Conservation (phyloP, 441 rosid genomes). For the Brassica hybrid region DNA sequence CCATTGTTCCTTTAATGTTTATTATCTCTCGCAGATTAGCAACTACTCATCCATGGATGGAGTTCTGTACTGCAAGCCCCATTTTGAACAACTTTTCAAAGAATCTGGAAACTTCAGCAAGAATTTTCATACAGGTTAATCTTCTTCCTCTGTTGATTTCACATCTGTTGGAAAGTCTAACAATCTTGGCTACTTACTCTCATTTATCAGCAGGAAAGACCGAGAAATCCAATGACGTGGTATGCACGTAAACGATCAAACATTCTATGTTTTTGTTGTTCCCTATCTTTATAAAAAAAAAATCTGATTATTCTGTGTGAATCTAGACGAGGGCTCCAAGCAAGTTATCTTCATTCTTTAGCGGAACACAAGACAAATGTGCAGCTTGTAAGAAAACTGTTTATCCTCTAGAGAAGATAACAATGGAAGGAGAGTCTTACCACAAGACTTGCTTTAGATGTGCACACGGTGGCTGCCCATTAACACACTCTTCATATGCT, state of each 20-base stretch:
- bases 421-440: slow-evolving; percentile 88
- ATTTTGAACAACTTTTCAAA: slow-evolving; percentile 95
- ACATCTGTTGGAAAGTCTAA: slow-evolving; percentile 2
- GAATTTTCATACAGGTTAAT: slow-evolving; percentile 87
- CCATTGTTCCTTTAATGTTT: neutral
- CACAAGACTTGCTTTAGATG: slow-evolving; percentile 96
- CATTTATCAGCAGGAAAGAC: slow-evolving; percentile 33
- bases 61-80: slow-evolving; percentile 87
- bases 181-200: neutral
- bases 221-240: slow-evolving; percentile 34
- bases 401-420: slow-evolving; percentile 59
- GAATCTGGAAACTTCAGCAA: slow-evolving; percentile 98
- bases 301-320: neutral
- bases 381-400: slow-evolving; percentile 46
- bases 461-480: slow-evolving; percentile 82
- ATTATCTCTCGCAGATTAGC: slow-evolving; percentile 61
- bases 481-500: slow-evolving; percentile 94
- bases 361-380: slow-evolving; percentile 49
- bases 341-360: slow-evolving; percentile 41
- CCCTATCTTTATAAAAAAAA: neutral
- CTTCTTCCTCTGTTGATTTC: too few relatives aligned
- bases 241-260: neutral
- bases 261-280: neutral
- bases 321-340: slow-evolving; percentile 38
- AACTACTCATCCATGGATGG: slow-evolving; percentile 99